Conservation (phyloP, 495 filamentous ascomycete species). For the Pseudevernia furfuracea region DNA sequence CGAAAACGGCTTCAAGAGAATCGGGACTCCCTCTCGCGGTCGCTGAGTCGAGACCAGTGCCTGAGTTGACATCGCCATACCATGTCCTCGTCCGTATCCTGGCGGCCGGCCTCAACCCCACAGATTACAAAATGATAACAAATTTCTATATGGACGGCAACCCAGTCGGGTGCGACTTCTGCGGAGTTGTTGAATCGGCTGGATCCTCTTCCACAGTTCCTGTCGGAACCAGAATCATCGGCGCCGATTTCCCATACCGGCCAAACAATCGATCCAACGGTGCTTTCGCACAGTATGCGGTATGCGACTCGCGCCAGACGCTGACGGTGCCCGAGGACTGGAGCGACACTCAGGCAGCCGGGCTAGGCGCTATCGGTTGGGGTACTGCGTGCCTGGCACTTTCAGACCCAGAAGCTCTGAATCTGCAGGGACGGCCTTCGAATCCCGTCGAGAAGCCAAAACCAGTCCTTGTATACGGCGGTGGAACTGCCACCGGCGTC, state of each 20-base stretch:
- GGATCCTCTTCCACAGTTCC: not conserved
- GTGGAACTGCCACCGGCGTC: constrained; percentile 45
- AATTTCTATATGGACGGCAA: constrained; percentile 6
- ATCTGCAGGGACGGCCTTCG: not conserved
- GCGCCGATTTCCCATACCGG: constrained; percentile 41
- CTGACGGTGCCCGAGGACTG: not conserved
- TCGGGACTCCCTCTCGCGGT: constrained; percentile 4
- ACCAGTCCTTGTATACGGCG: constrained; percentile 48
- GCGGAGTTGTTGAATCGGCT: constrained; percentile 2
- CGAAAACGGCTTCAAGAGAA: not conserved
- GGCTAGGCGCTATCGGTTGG: constrained; percentile 1
- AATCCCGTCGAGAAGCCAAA: not conserved
- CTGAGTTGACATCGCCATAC: constrained; percentile 7
- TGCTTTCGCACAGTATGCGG: constrained; percentile 5
- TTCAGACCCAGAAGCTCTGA: constrained; percentile 9
- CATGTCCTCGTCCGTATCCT: constrained; percentile 11
- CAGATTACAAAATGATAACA: constrained; percentile 10
- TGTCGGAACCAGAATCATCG: constrained; percentile 1
- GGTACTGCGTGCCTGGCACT: constrained; percentile 10
- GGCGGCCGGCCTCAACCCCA: constrained; percentile 4
- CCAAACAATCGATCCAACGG: constrained; percentile 33
- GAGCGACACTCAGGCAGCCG: constrained; percentile 7
- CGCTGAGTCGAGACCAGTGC: constrained; percentile 4
- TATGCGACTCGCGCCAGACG: constrained; percentile 2
- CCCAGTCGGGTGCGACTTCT: constrained; percentile 8